Percentiles rank a stretch among this genome's conserved stretches.
Conservation (phyloP, 2,329 filamentous ascomycete species). For the Aspergillus flavus region DNA sequence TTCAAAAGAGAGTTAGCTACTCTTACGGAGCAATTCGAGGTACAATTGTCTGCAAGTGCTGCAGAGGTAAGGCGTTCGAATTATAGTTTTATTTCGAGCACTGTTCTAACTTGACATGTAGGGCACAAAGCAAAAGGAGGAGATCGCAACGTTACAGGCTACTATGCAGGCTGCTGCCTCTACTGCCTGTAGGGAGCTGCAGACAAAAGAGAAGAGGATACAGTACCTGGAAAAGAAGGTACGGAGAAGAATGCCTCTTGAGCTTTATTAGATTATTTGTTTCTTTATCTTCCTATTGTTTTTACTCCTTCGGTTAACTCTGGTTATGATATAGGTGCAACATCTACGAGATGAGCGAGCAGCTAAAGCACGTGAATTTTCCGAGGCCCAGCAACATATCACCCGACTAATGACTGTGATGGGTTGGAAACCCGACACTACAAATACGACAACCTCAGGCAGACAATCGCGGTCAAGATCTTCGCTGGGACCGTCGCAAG, state of each 20-base stretch:
- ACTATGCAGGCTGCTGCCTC: conserved; percentile 28
- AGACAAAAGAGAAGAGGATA: conserved; percentile 34
- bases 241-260: neutral
- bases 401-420: conserved; percentile 42
- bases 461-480: conserved; percentile 24
- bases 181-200: conserved; percentile 30
- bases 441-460: conserved; percentile 16
- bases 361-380: conserved; percentile 42
- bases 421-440: conserved; percentile 33
- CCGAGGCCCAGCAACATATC: conserved; percentile 43
- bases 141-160: conserved; percentile 28
- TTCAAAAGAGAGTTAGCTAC: conserved; percentile 22
- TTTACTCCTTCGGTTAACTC: neutral
- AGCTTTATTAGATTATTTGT: neutral
- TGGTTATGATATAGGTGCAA: conserved; percentile 29
- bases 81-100: neutral
- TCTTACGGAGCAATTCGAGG: conserved; percentile 25
- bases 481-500: conserved; percentile 13
- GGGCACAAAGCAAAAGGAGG: conserved; percentile 27
- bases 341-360: conserved; percentile 38
- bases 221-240: conserved; percentile 39
- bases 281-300: neutral
- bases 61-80: conserved; percentile 25
- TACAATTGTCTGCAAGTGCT: conserved; percentile 20
- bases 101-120: conserved; percentile 12